These are phyloP conservation scores for Zygoascus ofunaensis DNA, from an alignment of 805 yeast genomes.

Conservation along the genomic window DNA sequence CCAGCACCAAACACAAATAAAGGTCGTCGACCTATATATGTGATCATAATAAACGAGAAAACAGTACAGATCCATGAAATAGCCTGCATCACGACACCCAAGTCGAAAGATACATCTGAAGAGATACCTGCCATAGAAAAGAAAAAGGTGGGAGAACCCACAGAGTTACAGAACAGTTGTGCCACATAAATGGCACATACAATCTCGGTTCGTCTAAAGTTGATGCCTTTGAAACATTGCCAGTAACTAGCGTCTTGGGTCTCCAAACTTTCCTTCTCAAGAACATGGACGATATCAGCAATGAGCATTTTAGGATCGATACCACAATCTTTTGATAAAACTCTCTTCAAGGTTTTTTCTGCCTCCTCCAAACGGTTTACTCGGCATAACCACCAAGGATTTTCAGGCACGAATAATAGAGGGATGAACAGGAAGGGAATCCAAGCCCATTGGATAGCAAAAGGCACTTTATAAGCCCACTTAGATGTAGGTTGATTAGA, in stretches of 20 bases:
- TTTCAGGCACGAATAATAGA: constrained; percentile 45
- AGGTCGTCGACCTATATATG: constrained; percentile 20
- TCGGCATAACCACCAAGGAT: constrained; percentile 48
- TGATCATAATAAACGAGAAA: constrained; percentile 15
- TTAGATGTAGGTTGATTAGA: constrained; percentile 20
- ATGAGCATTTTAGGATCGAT: not conserved
- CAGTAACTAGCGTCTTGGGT: constrained; percentile 8
- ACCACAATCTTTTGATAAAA: not conserved
- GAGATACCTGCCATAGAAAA: constrained; percentile 35
- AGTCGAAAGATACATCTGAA: constrained; percentile 31
- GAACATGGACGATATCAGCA: constrained; percentile 29
- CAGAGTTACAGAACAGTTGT: constrained; percentile 34
- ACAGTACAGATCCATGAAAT: constrained; percentile 39
- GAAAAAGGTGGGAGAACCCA: constrained; percentile 33
- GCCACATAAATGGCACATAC: constrained; percentile 36
- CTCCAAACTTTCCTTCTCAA: constrained; percentile 8
- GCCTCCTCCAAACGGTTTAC: constrained; percentile 37
- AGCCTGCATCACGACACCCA: constrained; percentile 38
- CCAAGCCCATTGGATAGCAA: constrained; percentile 18
- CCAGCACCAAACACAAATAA: constrained; percentile 29
- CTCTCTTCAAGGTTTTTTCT: constrained; percentile 16
- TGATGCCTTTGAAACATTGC: constrained; percentile 11
- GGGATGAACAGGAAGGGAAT: constrained; percentile 11
- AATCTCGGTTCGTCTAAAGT: constrained; percentile 26
- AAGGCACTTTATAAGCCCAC: constrained; percentile 13